Evolutionary conservation across 345 rosid species (phyloP).

Genomic region (Durio zibethinus): DNA sequence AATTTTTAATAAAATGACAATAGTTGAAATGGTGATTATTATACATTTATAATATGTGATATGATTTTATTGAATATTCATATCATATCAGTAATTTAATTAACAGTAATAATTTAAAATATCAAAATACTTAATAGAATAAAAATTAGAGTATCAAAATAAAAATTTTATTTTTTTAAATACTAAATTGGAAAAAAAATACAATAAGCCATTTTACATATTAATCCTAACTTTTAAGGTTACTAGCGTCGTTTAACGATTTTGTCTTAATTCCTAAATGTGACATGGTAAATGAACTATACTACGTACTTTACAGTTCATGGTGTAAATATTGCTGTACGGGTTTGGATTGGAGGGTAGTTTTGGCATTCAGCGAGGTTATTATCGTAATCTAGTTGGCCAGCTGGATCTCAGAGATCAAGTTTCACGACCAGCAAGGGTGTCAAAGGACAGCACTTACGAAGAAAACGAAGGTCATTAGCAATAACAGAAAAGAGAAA

Average conservation of each 20-base stretch:
- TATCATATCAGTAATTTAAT: too few species aligned
- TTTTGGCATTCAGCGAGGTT: not conserved
- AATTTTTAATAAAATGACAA: too few species aligned
- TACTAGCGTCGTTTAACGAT: not conserved
- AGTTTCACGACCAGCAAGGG: not conserved
- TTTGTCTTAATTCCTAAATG: not conserved
- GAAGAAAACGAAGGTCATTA: not conserved
- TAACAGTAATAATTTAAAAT: too few species aligned
- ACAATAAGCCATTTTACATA: too few species aligned
- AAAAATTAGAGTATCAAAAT: too few species aligned
- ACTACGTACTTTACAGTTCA: not conserved
- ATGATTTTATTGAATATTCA: too few species aligned
- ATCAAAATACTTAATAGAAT: too few species aligned
- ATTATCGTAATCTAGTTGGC: not conserved
- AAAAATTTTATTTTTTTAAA: too few species aligned
- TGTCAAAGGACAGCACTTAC: not conserved
- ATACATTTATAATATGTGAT: too few species aligned
- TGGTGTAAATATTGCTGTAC: not conserved
- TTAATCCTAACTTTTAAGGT: too few species aligned
- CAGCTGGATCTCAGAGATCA: not conserved
- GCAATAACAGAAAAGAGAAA: not conserved
- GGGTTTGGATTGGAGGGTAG: not conserved
- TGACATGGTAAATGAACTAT: not conserved
- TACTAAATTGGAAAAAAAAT: too few species aligned
- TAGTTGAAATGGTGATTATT: too few species aligned